Base-by-base conservation (phyloP, 1,139 yeast genomes). In the Blastobotrys proliferans region DNA sequence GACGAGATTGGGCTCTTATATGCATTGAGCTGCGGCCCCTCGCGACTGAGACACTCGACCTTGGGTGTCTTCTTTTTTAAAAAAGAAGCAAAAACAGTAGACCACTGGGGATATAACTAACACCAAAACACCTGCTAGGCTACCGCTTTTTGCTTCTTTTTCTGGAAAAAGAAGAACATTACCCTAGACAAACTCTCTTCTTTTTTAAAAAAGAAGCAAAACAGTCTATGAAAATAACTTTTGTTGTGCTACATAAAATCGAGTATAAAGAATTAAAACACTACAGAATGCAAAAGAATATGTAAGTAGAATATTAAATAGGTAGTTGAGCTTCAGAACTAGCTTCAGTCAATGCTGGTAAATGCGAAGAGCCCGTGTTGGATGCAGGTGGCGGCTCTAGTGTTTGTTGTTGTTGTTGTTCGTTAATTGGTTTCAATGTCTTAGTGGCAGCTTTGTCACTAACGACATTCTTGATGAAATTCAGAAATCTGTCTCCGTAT, bases 401-500 rank as follows among this genome's bases (percentile, higher is more conserved):
- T 8, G 11, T 13, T 11, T 10, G 17, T 31, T 10, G 35, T 16
- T 8, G 22, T 31, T 8, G 35, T 16, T 10, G 29, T 35, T 35
- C 21, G 4, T 16, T 10, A 16, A 16, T n/a, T n/a, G 35, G 10
- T 8, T 5, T 4, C 10, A 17, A 19, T 4, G 8, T 5, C 5
- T n/a, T 14, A n/a, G 35, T 13, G 9, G 13, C 24, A 3, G n/a
- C 31, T 11, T 35, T 26, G 8, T 19, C 20, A 17, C 16, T 25
- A 53, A 61, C 43, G 58, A 63, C 53, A 11, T 53, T 44, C 45
- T 69, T 71, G 52, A 94, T 80, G 59, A 94, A 94, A 16, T 70
- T 69, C 49, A 82, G 68, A 62, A 94, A 90, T 54, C 99, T 71
- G 48, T 82, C 81, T 14, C 97, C 97, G 59, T 94, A 94, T 54